Base-by-base conservation (phyloP, 805 yeast genomes). In the Komagataella pseudopastoris region DNA sequence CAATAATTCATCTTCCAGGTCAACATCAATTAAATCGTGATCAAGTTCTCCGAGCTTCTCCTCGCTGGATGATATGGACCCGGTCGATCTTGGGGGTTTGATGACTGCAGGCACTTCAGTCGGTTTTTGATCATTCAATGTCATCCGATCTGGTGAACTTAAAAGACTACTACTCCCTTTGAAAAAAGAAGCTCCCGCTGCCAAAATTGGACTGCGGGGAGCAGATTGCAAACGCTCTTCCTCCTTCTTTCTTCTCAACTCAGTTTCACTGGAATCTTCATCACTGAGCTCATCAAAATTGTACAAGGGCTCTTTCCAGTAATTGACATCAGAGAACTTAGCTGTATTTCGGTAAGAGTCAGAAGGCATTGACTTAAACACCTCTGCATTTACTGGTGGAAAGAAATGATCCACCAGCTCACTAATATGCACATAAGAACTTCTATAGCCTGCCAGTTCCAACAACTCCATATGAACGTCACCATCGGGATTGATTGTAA, bases 381-480 rank as follows among this genome's bases (percentile, higher is more conserved):
- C 12, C 20, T 45, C 39, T 51, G 43, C 57, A 56, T 58, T 68
- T 47, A 80, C 85, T 0, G 97, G 96, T 6, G 99, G 99, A 75
- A 93, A 93, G 65, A 90, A 90, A 65, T 93, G 98, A 66, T 93
- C 99, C 10, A 93, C 97, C 51, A 93, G 73, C 64, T 93, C 98
- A 47, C 93, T 87, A 60, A 93, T 91, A 56, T 82, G 83, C 50
- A 93, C 79, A 63, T 93, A 93, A 0, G 95, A 82, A 50, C 93
- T 83, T 61, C 78, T 85, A 65, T 86, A 88, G 2, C 99, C 99
- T 0, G 97, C 95, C 60, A 93, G 72, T 63, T 93, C 98, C 51
- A 93, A 71, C 56, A 93, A 74, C 66, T 93, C 99, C 96, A 93
- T 85, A 70, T 88, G 96, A 46, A 93, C 99, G 57, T 93, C 98